These are phyloP conservation scores for Fusarium domesticum DNA, from an alignment of 2,329 filamentous ascomycete species.

Conservation along the genomic window DNA sequence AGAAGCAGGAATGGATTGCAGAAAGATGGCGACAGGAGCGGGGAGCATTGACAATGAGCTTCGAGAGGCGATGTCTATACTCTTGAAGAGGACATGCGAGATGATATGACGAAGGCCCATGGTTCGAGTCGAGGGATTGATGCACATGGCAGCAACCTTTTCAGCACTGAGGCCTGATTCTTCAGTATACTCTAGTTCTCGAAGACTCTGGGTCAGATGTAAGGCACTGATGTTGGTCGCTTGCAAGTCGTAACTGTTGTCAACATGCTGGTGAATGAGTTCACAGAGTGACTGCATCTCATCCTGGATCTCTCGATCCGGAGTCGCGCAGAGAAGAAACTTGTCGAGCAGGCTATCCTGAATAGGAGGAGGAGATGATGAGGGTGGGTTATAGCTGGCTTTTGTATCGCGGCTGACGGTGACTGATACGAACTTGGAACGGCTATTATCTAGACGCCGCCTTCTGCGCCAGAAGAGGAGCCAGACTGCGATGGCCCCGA, in stretches of 20 bases:
- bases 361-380: neutral
- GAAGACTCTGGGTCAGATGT: conserved; percentile 25
- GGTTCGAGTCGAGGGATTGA: conserved; percentile 33
- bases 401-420: conserved; percentile 6
- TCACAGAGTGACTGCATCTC: conserved; percentile 35
- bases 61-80: conserved; percentile 31
- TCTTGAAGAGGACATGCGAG: conserved; percentile 35
- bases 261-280: conserved; percentile 40
- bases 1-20: conserved; percentile 28
- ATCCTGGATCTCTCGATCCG: conserved; percentile 35
- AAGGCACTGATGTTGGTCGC: conserved; percentile 18
- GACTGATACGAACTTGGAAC: neutral
- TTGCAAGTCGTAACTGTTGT: conserved; percentile 37
- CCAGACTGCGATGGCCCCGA: conserved; percentile 27
- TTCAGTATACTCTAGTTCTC: conserved; percentile 26
- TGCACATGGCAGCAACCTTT: conserved; percentile 29
- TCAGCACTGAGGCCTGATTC: conserved; percentile 11
- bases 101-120: conserved; percentile 39
- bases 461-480: conserved; percentile 25
- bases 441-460: neutral
- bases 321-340: conserved; percentile 36
- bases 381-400: no score
- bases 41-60: conserved; percentile 38
- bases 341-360: conserved; percentile 31
- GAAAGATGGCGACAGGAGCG: conserved; percentile 29